Conservation (phyloP, 495 filamentous ascomycete species). For the Aspergillus haitiensis region DNA sequence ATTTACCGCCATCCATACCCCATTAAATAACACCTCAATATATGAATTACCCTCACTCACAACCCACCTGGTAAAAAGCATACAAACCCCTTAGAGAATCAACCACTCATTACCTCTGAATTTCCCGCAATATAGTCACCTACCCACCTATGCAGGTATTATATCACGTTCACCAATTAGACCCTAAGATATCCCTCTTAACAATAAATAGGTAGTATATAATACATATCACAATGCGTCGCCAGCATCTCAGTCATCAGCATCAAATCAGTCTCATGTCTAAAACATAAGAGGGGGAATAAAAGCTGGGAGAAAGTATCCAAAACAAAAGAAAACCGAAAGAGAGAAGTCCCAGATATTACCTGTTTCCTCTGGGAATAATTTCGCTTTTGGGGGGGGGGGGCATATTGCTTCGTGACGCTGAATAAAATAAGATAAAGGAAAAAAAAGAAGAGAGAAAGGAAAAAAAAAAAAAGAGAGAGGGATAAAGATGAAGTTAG, state of each 20-base stretch:
- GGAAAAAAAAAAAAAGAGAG: slow-evolving; percentile 2
- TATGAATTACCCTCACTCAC: no score
- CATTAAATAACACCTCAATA: no score
- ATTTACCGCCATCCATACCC: no score
- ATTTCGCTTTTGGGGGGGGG: neutral
- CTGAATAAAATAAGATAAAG: slow-evolving; percentile 3
- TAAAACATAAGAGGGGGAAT: slow-evolving; percentile 8
- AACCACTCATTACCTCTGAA: no score
- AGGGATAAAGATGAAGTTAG: slow-evolving; percentile 4
- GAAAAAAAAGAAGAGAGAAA: slow-evolving; percentile 7
- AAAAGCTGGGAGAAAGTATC: neutral
- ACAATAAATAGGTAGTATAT: slow-evolving; percentile 4
- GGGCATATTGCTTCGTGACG: slow-evolving; percentile 8
- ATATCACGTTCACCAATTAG: no score
- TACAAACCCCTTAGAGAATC: no score
- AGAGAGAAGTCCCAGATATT: neutral
- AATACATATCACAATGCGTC: slow-evolving; percentile 2
- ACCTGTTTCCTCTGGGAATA: neutral
- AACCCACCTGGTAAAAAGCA: no score
- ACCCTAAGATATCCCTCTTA: neutral
- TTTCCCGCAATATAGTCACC: no score
- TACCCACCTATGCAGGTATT: no score
- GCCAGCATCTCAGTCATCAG: slow-evolving; percentile 4
- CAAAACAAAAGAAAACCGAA: slow-evolving; percentile 6
- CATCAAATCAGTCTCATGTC: neutral